Evolutionary conservation across 2,329 filamentous ascomycete genomes (phyloP).

Genomic region (Ceratocystiopsis minuta): DNA sequence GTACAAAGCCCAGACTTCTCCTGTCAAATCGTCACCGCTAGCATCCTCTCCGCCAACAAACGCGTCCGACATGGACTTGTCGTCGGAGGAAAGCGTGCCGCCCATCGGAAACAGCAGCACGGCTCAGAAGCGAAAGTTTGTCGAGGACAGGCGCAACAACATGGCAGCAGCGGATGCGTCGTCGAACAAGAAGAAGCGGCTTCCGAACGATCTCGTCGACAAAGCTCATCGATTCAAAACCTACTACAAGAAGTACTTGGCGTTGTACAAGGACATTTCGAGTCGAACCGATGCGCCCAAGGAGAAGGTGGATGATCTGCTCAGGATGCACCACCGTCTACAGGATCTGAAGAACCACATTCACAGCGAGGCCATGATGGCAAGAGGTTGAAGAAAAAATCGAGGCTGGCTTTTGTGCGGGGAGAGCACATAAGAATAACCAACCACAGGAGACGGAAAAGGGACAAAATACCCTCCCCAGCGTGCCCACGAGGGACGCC

Average conservation of each 20-base stretch:
- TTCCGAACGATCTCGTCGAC: conserved; percentile 30
- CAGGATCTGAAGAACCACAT: conserved; percentile 42
- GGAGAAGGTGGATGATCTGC: conserved; percentile 30
- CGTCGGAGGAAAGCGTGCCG: conserved; percentile 11
- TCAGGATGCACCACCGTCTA: conserved; percentile 36
- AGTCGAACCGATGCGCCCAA: conserved; percentile 30
- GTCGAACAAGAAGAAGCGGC: conserved; percentile 6
- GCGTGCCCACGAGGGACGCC: too few relatives aligned
- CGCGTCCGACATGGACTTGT: conserved; percentile 38
- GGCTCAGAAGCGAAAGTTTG: conserved; percentile 26
- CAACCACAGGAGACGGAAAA: too few relatives aligned
- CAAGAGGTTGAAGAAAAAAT: background rate
- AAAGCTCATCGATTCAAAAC: conserved; percentile 37
- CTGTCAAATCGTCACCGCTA: conserved; percentile 44
- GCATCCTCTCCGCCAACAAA: conserved; percentile 49
- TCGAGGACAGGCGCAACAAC: conserved; percentile 5
- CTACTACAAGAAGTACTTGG: conserved; percentile 37
- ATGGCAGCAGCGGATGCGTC: conserved; percentile 11
- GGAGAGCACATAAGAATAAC: too few relatives aligned
- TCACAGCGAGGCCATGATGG: conserved; percentile 21
- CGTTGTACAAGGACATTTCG: conserved; percentile 36
- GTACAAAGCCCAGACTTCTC: conserved; percentile 31
- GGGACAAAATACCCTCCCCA: too few relatives aligned
- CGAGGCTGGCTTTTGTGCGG: too few relatives aligned
- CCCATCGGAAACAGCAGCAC: conserved; percentile 12